Evolutionary conservation across 2,329 filamentous ascomycete genomes (phyloP), one percentile per base, ranked within the genome.

Genomic region (Clarireedia hainanense): DNA sequence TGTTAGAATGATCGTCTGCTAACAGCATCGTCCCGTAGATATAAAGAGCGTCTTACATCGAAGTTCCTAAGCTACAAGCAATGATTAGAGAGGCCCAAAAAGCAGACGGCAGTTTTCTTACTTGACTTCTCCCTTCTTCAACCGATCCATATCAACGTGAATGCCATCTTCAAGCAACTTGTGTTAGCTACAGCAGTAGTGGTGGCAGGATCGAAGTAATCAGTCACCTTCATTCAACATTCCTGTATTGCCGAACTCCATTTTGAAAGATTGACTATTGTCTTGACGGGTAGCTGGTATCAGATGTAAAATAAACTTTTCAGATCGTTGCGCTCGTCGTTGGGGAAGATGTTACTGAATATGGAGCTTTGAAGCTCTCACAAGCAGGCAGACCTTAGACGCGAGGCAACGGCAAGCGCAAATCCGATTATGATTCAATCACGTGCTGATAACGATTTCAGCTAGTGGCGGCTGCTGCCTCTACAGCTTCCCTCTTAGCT

Each of bases 61-160:
- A 97, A 61, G 94, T 99, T 77, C 94, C 94, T 67, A 99, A 80
- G 76, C 91, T 96, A 66, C 52, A 62, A 46, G 12, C 30, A 47
- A 10, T 17, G 20, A 12, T 57, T 17, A 47, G 30, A 26, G 37
- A 51, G 49, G 27, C 39, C 45, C 40, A 20, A 20, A 50, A 53
- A 26, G 3, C 42, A 17, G 27, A 47, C 24, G 14, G 2, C 17
- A 20, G 36, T 45, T 48, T 60, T 77, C 90, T 76, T 78, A 96
- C 91, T 99, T 99, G 72, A 99, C 92, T 78, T 99, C 94, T 60
- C 94, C 94, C 75, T 91, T 94, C 85, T 99, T 99, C 74, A 99
- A 78, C 70, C 94, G 87, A 69, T 97, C 89, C 94, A 99, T 99
- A 71, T 99, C 94, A 67, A 99, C 80, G 73, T 99, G 94, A 72